A percentile compares a stretch with the other conserved stretches of the same genome.
Evolutionary conservation across 768 basidiomycete genomes (phyloP).

Genomic region (Tulasnella calospora): DNA sequence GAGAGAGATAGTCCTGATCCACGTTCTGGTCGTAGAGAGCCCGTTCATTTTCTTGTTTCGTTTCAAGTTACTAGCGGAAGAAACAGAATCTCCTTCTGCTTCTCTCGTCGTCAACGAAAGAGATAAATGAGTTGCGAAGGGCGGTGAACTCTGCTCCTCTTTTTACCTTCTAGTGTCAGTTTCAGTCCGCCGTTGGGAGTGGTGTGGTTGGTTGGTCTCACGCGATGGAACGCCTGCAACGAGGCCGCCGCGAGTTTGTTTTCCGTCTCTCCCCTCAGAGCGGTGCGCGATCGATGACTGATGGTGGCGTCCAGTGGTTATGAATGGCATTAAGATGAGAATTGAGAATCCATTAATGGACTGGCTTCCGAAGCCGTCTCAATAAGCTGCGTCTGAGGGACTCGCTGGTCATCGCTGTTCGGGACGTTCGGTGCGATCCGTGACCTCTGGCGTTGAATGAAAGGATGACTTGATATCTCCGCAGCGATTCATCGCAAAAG

Average conservation of each 20-base stretch:
- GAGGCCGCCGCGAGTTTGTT: background rate
- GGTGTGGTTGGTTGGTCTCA: background rate
- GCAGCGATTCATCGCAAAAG: background rate
- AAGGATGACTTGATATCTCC: background rate
- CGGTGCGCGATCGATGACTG: background rate
- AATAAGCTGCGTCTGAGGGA: background rate
- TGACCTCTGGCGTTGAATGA: background rate
- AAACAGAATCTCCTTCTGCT: background rate
- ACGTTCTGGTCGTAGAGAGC: background rate
- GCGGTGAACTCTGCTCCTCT: constrained; percentile 1
- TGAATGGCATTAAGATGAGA: constrained; percentile 6
- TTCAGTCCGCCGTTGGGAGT: background rate
- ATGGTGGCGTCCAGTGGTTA: background rate
- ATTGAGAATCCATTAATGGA: background rate
- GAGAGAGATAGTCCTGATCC: background rate
- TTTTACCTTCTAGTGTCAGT: background rate
- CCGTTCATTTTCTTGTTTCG: background rate
- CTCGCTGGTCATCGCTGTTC: background rate
- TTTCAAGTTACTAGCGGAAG: background rate
- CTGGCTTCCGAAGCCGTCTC: background rate
- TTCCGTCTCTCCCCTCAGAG: background rate
- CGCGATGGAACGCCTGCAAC: background rate
- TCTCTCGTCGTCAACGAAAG: background rate
- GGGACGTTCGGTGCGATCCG: background rate
- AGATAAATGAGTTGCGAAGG: constrained; percentile 6